These are phyloP conservation scores for Plasmodium coatneyi DNA, from an alignment of 169 alveolate species.

Conservation along the genomic window DNA sequence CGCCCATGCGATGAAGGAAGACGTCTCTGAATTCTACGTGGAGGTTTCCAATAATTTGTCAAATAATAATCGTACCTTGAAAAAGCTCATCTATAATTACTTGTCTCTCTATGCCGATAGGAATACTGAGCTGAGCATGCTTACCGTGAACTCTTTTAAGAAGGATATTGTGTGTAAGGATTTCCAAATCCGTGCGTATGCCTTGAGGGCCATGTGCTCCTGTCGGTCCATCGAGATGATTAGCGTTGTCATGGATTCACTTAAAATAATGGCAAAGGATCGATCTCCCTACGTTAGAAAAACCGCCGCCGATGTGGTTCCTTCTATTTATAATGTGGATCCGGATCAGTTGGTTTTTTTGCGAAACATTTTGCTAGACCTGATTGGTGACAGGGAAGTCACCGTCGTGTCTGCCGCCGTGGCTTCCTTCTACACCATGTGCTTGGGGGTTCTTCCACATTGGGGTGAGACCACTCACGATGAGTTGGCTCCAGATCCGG, in stretches of 20 bases:
- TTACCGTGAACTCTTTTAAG: slow-evolving; percentile 86
- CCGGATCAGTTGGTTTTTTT: slow-evolving; percentile 75
- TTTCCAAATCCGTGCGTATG: slow-evolving; percentile 85
- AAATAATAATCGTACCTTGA: slow-evolving; percentile 80
- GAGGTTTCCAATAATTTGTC: slow-evolving; percentile 86
- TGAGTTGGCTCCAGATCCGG: background rate
- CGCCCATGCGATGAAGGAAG: slow-evolving; percentile 80
- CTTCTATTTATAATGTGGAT: slow-evolving; percentile 80
- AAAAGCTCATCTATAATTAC: slow-evolving; percentile 85
- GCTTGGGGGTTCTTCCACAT: background rate
- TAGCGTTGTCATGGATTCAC: slow-evolving; percentile 78
- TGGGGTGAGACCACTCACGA: background rate
- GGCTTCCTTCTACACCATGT: slow-evolving; percentile 64
- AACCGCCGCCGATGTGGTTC: slow-evolving; percentile 85
- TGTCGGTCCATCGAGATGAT: slow-evolving; percentile 83
- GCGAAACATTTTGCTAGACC: slow-evolving; percentile 52
- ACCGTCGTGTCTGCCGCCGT: slow-evolving; percentile 82
- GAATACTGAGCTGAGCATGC: slow-evolving; percentile 80
- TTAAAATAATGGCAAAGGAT: slow-evolving; percentile 85
- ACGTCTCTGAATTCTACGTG: slow-evolving; percentile 84
- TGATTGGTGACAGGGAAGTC: slow-evolving; percentile 76
- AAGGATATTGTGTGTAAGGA: slow-evolving; percentile 84
- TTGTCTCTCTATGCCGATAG: slow-evolving; percentile 83
- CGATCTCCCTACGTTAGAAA: slow-evolving; percentile 87
- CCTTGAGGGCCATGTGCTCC: slow-evolving; percentile 86